phyloP scores from a whole-genome alignment of 2,329 filamentous ascomycete species.

The Podosphaera fusca region DNA sequence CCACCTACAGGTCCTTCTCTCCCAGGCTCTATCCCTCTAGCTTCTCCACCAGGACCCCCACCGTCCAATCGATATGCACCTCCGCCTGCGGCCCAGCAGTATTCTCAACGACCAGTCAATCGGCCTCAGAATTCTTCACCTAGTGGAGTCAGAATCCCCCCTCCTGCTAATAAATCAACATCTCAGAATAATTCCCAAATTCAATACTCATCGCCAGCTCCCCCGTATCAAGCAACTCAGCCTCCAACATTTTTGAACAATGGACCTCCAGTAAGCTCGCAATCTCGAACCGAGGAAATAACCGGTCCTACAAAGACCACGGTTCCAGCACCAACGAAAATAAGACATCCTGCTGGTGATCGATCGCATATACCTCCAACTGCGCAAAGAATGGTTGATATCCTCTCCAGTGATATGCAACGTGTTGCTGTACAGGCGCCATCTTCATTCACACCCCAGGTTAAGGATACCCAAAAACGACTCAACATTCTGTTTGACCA shows the following conservation, averaged over 20 bases:
- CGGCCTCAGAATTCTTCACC: constrained; percentile 18
- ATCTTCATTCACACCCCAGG: constrained; percentile 64
- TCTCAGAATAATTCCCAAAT: constrained; percentile 23
- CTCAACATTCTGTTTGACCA: constrained; percentile 89
- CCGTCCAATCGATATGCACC: constrained; percentile 27
- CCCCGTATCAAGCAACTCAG: constrained; percentile 15
- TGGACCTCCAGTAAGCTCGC: constrained; percentile 21
- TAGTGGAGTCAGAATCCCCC: constrained; percentile 20
- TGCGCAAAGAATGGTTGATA: constrained; percentile 58
- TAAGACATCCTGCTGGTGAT: constrained; percentile 62
- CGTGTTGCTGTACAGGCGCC: constrained; percentile 72
- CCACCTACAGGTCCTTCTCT: constrained; percentile 35
- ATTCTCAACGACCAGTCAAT: constrained; percentile 12
- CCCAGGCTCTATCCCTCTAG: constrained; percentile 27
- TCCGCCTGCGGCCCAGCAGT: constrained; percentile 16
- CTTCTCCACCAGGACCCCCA: constrained; percentile 38
- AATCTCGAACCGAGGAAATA: constrained; percentile 19
- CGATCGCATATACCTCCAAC: constrained; percentile 64
- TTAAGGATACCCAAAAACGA: constrained; percentile 83
- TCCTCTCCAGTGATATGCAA: constrained; percentile 66
- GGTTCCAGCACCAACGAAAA: constrained; percentile 27
- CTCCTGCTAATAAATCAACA: constrained; percentile 18
- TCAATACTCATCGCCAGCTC: constrained; percentile 38
- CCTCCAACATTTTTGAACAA: constrained; percentile 20
- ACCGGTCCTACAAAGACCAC: constrained; percentile 23